Conservation (phyloP, 2,329 filamentous ascomycete species). For the Ceratocystis papillata region DNA sequence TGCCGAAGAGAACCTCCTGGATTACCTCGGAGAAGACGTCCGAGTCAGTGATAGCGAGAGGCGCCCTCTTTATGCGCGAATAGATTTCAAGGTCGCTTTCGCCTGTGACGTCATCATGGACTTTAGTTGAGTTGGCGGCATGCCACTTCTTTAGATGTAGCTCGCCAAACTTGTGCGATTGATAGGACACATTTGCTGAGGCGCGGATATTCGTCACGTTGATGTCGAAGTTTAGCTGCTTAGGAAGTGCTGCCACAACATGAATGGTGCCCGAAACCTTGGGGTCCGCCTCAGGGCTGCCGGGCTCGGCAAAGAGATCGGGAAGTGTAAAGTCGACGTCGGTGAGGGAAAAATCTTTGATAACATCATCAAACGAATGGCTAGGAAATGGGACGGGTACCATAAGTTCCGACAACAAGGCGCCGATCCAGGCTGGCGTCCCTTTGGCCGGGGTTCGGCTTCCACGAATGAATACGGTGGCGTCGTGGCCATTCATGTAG, state of each 20-base stretch:
- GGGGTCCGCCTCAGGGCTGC: constrained; percentile 60
- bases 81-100: constrained; percentile 59
- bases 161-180: constrained; percentile 64
- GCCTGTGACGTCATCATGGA: constrained; percentile 43
- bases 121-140: constrained; percentile 63
- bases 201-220: constrained; percentile 68
- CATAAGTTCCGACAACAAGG: constrained; percentile 69
- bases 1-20: constrained; percentile 68
- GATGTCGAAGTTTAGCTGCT: constrained; percentile 77
- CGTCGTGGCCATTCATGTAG: constrained; percentile 70
- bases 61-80: constrained; percentile 65
- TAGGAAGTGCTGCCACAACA: constrained; percentile 66
- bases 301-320: constrained; percentile 65
- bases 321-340: constrained; percentile 81
- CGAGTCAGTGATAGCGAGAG: constrained; percentile 69
- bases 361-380: constrained; percentile 65
- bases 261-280: constrained; percentile 73
- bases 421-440: constrained; percentile 71
- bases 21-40: constrained; percentile 70
- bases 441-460: constrained; percentile 51
- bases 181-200: constrained; percentile 69
- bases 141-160: constrained; percentile 77
- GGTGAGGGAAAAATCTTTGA: constrained; percentile 76
- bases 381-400: constrained; percentile 78
- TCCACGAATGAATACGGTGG: constrained; percentile 73